A percentile compares a stretch with the other conserved stretches of the same genome.
These are phyloP conservation scores for Cercospora zeina DNA, from an alignment of 2,329 filamentous ascomycete genomes.

Conservation along the genomic window DNA sequence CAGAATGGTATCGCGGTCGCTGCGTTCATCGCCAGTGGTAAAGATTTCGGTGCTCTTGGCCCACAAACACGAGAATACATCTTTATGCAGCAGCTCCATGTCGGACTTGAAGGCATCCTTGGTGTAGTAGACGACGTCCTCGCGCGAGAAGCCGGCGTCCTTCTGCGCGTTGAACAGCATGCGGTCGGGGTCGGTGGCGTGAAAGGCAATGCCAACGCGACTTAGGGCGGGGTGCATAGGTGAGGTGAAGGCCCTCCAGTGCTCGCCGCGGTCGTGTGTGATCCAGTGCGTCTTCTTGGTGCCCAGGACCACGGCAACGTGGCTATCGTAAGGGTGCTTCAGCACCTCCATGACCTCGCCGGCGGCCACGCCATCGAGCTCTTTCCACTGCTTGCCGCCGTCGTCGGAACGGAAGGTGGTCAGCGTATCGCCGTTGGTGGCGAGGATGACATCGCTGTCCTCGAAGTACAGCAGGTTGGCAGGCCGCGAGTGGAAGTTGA, in stretches of 20 bases:
- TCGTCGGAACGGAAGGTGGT: slow-evolving; percentile 76
- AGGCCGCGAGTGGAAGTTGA: slow-evolving; percentile 66
- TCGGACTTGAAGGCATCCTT: slow-evolving; percentile 76
- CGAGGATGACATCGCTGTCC: slow-evolving; percentile 77
- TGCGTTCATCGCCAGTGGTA: slow-evolving; percentile 63
- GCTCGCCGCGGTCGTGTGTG: slow-evolving; percentile 78
- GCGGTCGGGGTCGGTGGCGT: slow-evolving; percentile 78
- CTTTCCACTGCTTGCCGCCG: slow-evolving; percentile 75
- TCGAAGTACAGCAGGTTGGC: slow-evolving; percentile 83
- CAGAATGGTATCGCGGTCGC: slow-evolving; percentile 70
- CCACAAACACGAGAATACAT: slow-evolving; percentile 81
- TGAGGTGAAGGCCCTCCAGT: slow-evolving; percentile 74
- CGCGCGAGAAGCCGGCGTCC: slow-evolving; percentile 44
- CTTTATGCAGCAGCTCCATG: slow-evolving; percentile 64
- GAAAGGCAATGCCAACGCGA: slow-evolving; percentile 67
- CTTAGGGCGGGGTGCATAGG: slow-evolving; percentile 59
- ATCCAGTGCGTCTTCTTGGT: slow-evolving; percentile 69
- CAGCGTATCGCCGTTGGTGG: slow-evolving; percentile 64
- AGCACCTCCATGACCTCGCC: slow-evolving; percentile 63
- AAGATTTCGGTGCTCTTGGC: slow-evolving; percentile 76
- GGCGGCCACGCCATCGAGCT: slow-evolving; percentile 63
- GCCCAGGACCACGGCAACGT: slow-evolving; percentile 79
- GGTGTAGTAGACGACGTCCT: slow-evolving; percentile 68
- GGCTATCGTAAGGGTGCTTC: slow-evolving; percentile 75
- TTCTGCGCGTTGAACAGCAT: slow-evolving; percentile 70